Percentiles rank a stretch among this genome's conserved stretches.
Evolutionary conservation across 73 alveolate genomes (phyloP).

Genomic region (Uronychia binucleata): DNA sequence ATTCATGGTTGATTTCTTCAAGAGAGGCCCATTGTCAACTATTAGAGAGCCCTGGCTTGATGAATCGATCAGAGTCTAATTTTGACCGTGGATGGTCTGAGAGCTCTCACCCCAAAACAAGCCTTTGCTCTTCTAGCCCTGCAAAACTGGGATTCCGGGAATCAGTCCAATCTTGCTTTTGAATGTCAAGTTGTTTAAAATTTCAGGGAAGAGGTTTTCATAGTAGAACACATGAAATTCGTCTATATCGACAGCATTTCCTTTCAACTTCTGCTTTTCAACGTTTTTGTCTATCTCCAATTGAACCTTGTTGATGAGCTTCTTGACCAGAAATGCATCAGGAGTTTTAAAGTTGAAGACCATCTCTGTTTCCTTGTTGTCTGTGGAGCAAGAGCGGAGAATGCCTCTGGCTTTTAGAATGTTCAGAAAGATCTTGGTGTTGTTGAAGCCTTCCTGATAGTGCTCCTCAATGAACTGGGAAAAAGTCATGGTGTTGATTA

Average conservation of each 20-base stretch:
- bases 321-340: neutral
- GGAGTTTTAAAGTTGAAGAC: neutral
- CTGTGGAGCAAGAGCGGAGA: neutral
- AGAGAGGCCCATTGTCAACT: too few species aligned
- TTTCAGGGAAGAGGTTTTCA: neutral
- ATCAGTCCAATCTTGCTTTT: too few species aligned
- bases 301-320: neutral
- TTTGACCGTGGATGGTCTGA: too few species aligned
- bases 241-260: neutral
- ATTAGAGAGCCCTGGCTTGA: too few species aligned
- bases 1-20: too few species aligned
- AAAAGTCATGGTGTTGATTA: conserved; percentile 2
- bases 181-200: too few species aligned
- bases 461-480: conserved; percentile 2
- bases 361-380: neutral
- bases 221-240: neutral
- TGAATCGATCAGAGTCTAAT: too few species aligned
- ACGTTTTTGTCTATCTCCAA: neutral
- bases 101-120: too few species aligned
- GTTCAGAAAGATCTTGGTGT: conserved; percentile 6
- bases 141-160: too few species aligned
- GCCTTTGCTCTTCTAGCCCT: too few species aligned
- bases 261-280: neutral
- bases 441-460: neutral
- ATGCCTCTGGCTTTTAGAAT: neutral